These are phyloP conservation scores for Sporothrix protearum DNA, from an alignment of 2,329 filamentous ascomycete species.

Conservation along the genomic window DNA sequence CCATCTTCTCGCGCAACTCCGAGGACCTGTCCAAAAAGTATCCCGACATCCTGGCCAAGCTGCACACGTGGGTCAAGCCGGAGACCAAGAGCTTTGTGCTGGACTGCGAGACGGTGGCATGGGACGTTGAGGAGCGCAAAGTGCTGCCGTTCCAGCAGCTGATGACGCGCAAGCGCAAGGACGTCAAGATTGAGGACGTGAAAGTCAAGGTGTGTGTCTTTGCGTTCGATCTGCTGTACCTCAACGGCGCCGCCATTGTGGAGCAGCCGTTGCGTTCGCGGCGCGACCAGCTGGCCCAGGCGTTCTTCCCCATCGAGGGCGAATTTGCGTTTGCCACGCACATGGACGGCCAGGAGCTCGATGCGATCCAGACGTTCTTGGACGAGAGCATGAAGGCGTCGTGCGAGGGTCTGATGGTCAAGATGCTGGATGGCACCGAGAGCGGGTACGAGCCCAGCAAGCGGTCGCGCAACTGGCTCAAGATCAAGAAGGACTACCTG, in stretches of 20 bases:
- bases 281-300: constrained; percentile 66
- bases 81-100: constrained; percentile 93
- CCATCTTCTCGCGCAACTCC: constrained; percentile 96
- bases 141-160: constrained; percentile 95
- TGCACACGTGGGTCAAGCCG: constrained; percentile 83
- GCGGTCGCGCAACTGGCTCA: constrained; percentile 96
- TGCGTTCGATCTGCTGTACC: constrained; percentile 89
- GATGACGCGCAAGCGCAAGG: constrained; percentile 97
- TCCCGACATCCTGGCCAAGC: constrained; percentile 85
- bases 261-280: constrained; percentile 82
- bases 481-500: constrained; percentile 99
- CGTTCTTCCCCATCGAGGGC: constrained; percentile 76
- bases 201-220: constrained; percentile 97
- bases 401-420: constrained; percentile 98
- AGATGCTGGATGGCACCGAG: constrained; percentile 93
- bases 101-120: constrained; percentile 97
- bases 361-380: constrained; percentile 87
- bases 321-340: constrained; percentile 88
- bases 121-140: constrained; percentile 93
- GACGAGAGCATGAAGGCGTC: constrained; percentile 95
- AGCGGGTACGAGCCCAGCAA: constrained; percentile 96
- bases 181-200: constrained; percentile 91
- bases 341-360: constrained; percentile 82
- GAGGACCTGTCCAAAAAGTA: constrained; percentile 98
- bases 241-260: constrained; percentile 87